A percentile compares a stretch with the other conserved stretches of the same genome.
These are phyloP conservation scores for Moringa oleifera DNA, from an alignment of 345 rosid genomes.

Conservation along the genomic window DNA sequence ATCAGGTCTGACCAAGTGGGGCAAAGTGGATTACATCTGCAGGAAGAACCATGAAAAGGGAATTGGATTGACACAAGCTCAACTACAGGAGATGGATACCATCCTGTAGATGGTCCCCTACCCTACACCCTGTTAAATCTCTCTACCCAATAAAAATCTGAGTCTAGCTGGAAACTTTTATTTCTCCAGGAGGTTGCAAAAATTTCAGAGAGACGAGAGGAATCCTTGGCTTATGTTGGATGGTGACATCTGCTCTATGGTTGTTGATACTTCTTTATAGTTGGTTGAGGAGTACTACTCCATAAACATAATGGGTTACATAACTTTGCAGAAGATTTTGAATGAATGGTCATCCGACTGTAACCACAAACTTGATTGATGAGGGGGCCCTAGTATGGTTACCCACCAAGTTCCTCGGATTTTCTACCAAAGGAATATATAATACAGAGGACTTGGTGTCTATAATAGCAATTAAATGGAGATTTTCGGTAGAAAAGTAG, in stretches of 20 bases:
- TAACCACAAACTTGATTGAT: neutral
- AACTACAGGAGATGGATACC: slow-evolving; percentile 34
- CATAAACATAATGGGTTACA: neutral
- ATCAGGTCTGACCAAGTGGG: neutral
- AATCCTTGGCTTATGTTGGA: slow-evolving; percentile 15
- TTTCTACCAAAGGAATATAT: neutral
- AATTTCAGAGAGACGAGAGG: slow-evolving; percentile 4
- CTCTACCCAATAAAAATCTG: slow-evolving; percentile 29
- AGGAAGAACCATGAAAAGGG: slow-evolving; percentile 23
- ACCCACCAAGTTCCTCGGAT: neutral
- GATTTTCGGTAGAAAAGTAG: too few species aligned
- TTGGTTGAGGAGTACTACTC: slow-evolving; percentile 5
- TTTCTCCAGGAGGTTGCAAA: slow-evolving; percentile 1
- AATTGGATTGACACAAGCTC: slow-evolving; percentile 22
- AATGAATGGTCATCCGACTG: neutral
- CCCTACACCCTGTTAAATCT: slow-evolving; percentile 13
- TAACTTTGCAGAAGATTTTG: neutral
- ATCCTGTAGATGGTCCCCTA: slow-evolving; percentile 41
- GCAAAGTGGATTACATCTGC: slow-evolving; percentile 18
- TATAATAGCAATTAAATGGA: too few species aligned
- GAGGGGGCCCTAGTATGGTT: neutral
- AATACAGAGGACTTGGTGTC: neutral
- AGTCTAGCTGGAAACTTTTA: slow-evolving; percentile 35
- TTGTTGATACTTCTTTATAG: slow-evolving; percentile 18
- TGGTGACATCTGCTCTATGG: slow-evolving; percentile 18